phyloP scores from a whole-genome alignment of 345 rosid species.

The Lagerstroemia speciosa region DNA sequence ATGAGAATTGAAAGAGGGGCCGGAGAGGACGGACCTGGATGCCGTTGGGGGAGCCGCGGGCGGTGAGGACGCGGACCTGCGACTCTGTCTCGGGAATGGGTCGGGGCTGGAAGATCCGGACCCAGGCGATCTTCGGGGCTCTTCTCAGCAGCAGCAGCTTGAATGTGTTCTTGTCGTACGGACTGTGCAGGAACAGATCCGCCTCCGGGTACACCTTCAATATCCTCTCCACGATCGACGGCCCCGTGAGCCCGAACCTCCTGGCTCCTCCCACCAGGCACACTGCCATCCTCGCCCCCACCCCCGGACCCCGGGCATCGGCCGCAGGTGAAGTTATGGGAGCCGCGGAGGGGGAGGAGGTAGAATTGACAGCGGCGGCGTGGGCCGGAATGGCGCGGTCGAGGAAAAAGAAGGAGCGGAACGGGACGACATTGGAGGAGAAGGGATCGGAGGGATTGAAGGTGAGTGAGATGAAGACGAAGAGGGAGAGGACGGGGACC shows the following conservation, averaged over 20 bases:
- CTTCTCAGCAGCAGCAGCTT: conserved; percentile 53
- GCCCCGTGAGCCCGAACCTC: conserved; percentile 84
- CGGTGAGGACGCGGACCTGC: conserved; percentile 64
- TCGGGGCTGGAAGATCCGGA: conserved; percentile 57
- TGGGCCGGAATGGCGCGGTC: conserved; percentile 7
- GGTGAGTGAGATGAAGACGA: conserved; percentile 21
- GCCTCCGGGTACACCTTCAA: conserved; percentile 61
- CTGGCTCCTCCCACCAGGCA: conserved; percentile 95
- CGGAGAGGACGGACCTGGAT: conserved; percentile 49
- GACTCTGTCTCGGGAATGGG: conserved; percentile 39
- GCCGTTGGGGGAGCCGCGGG: conserved; percentile 72
- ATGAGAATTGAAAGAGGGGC: not conserved
- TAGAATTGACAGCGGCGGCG: conserved; percentile 9
- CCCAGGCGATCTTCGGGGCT: conserved; percentile 59
- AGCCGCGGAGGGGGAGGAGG: conserved; percentile 12
- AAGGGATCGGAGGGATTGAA: conserved; percentile 15
- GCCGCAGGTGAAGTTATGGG: conserved; percentile 3
- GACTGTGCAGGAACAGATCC: conserved; percentile 81
- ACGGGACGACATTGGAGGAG: conserved; percentile 14
- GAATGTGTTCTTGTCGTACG: conserved; percentile 53
- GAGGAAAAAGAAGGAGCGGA: conserved; percentile 21
- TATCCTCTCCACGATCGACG: conserved; percentile 64
- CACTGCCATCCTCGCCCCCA: conserved; percentile 56
- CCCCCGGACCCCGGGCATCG: not conserved
- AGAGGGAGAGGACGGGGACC: conserved; percentile 22